Conservation (phyloP, 2,329 filamentous ascomycete genomes). For the Phyllosticta citribraziliensis region DNA sequence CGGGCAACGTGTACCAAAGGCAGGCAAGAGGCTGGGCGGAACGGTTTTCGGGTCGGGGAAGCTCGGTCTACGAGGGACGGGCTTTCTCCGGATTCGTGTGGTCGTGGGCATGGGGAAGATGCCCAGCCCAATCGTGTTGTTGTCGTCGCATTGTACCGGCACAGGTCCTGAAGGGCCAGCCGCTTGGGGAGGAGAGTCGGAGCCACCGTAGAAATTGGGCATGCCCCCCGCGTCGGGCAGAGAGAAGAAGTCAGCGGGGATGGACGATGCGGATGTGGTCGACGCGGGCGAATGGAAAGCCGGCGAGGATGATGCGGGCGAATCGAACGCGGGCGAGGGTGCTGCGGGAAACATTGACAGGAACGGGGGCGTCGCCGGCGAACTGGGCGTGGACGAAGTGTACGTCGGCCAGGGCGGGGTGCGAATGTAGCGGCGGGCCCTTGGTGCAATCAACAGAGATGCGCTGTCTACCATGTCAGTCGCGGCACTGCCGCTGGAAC, state of each 20-base stretch:
- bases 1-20: neutral
- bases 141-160: neutral
- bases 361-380: no score
- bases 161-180: no score
- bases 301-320: neutral
- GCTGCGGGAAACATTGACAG: no score
- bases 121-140: neutral
- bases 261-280: neutral
- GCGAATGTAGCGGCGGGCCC: no score
- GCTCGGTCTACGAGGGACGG: neutral
- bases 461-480: neutral
- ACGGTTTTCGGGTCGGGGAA: neutral
- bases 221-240: neutral
- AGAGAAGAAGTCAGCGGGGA: neutral
- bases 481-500: neutral
- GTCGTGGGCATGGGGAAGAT: neutral
- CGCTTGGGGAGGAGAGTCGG: neutral
- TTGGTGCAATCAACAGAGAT: no score
- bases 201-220: neutral
- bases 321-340: neutral
- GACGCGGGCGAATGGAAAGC: neutral
- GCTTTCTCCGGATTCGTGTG: neutral
- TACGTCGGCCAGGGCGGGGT: no score
- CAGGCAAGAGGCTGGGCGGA: neutral
- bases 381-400: no score